Evolutionary conservation across 2,329 filamentous ascomycete species (phyloP).

Genomic region (Alternaria sp.): DNA sequence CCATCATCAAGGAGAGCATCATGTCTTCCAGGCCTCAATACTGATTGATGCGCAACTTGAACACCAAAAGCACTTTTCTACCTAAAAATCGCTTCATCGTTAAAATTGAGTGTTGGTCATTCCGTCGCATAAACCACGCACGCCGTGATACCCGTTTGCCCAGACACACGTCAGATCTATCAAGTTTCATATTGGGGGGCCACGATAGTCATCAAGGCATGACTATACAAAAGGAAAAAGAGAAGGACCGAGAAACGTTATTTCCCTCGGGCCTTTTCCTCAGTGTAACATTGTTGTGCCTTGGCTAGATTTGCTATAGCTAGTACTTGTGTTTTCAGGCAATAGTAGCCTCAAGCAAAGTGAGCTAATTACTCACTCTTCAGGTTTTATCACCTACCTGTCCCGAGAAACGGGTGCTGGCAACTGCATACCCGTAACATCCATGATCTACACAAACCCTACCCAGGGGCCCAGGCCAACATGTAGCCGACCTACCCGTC

Average conservation of each 20-base stretch:
- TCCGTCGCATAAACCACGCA: not conserved
- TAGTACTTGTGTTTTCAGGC: not conserved
- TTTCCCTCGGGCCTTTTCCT: not conserved
- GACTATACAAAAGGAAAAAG: not conserved
- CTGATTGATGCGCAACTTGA: not conserved
- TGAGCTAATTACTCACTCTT: not conserved
- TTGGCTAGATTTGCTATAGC: not conserved
- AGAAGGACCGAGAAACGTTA: not conserved
- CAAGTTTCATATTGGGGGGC: not conserved
- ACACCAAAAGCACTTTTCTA: not conserved
- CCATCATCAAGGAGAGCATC: not conserved
- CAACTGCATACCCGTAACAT: not conserved
- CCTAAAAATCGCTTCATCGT: not conserved
- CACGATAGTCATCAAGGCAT: not conserved
- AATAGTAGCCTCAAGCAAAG: not conserved
- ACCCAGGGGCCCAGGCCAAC: not conserved
- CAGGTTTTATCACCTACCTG: not conserved
- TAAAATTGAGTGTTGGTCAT: not conserved
- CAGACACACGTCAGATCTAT: not conserved
- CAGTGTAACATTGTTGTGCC: not conserved
- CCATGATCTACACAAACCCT: not conserved
- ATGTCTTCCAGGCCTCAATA: not conserved
- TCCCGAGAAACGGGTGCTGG: not conserved
- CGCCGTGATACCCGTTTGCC: conserved; percentile 1
- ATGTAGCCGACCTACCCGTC: conserved; percentile 11